phyloP scores from a whole-genome alignment of 257 asterid species.

The Gynochthodes officinalis region DNA sequence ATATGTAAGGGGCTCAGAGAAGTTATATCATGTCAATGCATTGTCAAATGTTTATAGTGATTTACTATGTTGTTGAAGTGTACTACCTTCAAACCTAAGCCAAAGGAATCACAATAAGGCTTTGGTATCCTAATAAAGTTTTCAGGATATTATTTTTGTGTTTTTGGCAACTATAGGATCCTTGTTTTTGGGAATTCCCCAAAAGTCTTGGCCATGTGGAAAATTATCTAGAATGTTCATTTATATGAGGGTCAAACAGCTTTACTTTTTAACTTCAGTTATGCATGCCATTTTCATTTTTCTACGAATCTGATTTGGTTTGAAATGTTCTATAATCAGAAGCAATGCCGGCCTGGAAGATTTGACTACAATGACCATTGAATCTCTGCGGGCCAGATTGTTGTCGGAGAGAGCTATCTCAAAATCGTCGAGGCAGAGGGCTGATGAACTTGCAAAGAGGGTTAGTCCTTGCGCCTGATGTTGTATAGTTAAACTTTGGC shows the following conservation, averaged over 20 bases:
- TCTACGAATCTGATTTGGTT: not conserved
- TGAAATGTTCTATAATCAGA: slow-evolving; percentile 35
- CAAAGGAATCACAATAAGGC: not conserved
- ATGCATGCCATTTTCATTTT: slow-evolving; percentile 17
- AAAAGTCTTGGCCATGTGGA: not conserved
- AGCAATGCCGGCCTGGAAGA: slow-evolving; percentile 53
- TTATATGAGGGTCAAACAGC: not conserved
- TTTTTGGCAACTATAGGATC: not conserved
- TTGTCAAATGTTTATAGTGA: not conserved
- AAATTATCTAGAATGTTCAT: not conserved
- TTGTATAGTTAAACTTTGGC: not conserved
- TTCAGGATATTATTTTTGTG: slow-evolving; percentile 1
- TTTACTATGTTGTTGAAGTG: too few relatives aligned
- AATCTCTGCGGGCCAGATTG: slow-evolving; percentile 80
- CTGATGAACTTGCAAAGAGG: slow-evolving; percentile 83
- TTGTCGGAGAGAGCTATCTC: slow-evolving; percentile 90
- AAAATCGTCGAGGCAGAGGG: slow-evolving; percentile 73
- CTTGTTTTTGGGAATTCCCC: not conserved
- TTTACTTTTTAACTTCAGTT: not conserved
- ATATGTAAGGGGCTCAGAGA: not conserved
- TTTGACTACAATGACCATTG: slow-evolving; percentile 67
- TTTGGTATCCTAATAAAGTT: not conserved
- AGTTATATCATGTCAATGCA: not conserved
- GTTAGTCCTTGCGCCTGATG: slow-evolving; percentile 39
- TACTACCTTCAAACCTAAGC: not conserved